Evolutionary conservation across 2,329 filamentous ascomycete genomes (phyloP).

Genomic region (Colletotrichum sp.): DNA sequence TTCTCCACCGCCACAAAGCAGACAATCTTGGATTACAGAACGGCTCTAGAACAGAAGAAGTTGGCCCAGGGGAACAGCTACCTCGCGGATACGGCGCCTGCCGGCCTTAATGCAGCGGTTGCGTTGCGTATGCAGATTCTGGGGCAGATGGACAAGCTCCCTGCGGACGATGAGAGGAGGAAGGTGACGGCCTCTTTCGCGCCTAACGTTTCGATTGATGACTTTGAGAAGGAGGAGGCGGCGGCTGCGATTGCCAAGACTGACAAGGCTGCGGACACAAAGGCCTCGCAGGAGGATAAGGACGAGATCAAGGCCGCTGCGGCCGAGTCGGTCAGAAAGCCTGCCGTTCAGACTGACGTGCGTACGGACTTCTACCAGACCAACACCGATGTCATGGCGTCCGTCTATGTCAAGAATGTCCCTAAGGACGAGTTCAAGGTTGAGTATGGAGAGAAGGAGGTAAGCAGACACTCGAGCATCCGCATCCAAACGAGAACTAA

Average conservation of each 20-base stretch:
- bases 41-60: conserved; percentile 30
- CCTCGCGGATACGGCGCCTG: background rate
- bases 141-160: conserved; percentile 46
- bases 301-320: conserved; percentile 10
- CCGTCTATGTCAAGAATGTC: conserved; percentile 48
- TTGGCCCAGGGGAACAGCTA: conserved; percentile 13
- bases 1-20: conserved; percentile 48
- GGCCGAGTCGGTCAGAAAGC: background rate
- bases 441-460: conserved; percentile 30
- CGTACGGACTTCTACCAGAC: conserved; percentile 39
- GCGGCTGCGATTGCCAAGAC: conserved; percentile 15
- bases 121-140: conserved; percentile 55
- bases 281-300: conserved; percentile 25
- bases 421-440: conserved; percentile 45
- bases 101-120: conserved; percentile 45
- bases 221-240: background rate
- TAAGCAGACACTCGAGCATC: background rate
- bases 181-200: conserved; percentile 43
- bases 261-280: conserved; percentile 24
- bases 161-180: conserved; percentile 47
- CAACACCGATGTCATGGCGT: conserved; percentile 37
- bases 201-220: conserved; percentile 11
- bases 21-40: conserved; percentile 31
- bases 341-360: conserved; percentile 28
- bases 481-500: background rate